Conservation (phyloP, 2,329 filamentous ascomycete species). For the Fusarium algeriense region DNA sequence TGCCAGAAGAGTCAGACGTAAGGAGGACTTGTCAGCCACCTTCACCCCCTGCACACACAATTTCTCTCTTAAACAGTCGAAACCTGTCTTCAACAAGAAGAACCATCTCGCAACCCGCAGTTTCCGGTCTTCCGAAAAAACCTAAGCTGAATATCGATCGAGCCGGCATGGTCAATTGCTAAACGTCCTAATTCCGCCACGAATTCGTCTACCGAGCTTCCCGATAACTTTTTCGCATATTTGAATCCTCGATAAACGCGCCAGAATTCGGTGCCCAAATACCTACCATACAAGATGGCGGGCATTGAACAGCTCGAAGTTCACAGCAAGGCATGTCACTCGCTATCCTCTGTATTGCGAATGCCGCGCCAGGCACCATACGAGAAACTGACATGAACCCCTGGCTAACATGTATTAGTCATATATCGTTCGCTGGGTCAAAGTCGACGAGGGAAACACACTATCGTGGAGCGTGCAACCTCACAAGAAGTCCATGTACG, state of each 20-base stretch:
- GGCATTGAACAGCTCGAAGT: constrained; percentile 97
- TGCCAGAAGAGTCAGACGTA: constrained; percentile 31
- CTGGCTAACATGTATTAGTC: constrained; percentile 70
- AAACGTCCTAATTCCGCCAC: constrained; percentile 32
- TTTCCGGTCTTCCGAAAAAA: constrained; percentile 28
- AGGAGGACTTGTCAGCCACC: constrained; percentile 31
- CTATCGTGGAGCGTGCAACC: constrained; percentile 98
- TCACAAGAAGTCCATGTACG: constrained; percentile 93
- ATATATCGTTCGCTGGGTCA: constrained; percentile 97
- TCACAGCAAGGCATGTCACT: constrained; percentile 84
- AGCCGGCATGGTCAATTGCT: constrained; percentile 40
- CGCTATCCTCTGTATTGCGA: not conserved
- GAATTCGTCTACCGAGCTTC: constrained; percentile 22
- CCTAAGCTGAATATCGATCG: constrained; percentile 30
- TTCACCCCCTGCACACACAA: constrained; percentile 25
- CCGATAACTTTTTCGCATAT: constrained; percentile 14
- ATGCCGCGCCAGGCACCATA: not conserved
- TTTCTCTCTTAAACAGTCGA: constrained; percentile 18
- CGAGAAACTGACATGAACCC: not conserved
- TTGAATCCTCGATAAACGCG: constrained; percentile 5
- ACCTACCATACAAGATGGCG: constrained; percentile 71
- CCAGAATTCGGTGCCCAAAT: constrained; percentile 9
- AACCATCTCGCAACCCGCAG: constrained; percentile 25
- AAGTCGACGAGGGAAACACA: constrained; percentile 88
- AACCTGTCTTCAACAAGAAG: constrained; percentile 31